Evolutionary conservation across 495 filamentous ascomycete species (phyloP).

Genomic region (Penicillium taxi): DNA sequence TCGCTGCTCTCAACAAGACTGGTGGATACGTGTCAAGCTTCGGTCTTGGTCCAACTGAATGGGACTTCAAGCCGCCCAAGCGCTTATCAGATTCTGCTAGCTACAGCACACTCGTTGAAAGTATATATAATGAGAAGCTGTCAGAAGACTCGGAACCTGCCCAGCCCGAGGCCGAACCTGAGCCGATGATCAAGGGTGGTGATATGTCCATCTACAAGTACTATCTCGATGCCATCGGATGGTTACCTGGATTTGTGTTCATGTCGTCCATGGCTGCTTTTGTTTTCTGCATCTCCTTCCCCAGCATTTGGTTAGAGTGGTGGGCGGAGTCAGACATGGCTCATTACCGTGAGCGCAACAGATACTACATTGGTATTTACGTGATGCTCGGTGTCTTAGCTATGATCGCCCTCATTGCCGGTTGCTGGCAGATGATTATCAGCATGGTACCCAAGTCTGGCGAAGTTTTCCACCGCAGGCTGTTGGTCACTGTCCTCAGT

Average conservation of each 20-base stretch:
- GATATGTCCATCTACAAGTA: conserved; percentile 52
- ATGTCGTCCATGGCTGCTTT: conserved; percentile 35
- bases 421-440: conserved; percentile 47
- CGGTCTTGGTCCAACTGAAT: conserved; percentile 25
- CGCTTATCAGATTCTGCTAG: conserved; percentile 15
- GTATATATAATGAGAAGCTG: conserved; percentile 18
- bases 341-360: conserved; percentile 34
- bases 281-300: conserved; percentile 42
- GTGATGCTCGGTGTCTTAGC: conserved; percentile 41
- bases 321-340: conserved; percentile 42
- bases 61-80: conserved; percentile 24
- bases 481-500: conserved; percentile 43
- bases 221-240: conserved; percentile 48
- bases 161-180: too few species aligned
- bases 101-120: conserved; percentile 12
- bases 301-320: conserved; percentile 48
- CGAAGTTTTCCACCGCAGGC: conserved; percentile 39
- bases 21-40: conserved; percentile 47
- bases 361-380: conserved; percentile 50
- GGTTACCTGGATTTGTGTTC: conserved; percentile 36
- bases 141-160: conserved; percentile 10
- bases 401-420: conserved; percentile 35
- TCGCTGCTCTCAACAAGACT: conserved; percentile 34
- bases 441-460: conserved; percentile 47
- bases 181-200: conserved; percentile 36